Evolutionary conservation across 225 moss, liverwort and hornwort species (phyloP).

Genomic region (Anthoceros angustus): DNA sequence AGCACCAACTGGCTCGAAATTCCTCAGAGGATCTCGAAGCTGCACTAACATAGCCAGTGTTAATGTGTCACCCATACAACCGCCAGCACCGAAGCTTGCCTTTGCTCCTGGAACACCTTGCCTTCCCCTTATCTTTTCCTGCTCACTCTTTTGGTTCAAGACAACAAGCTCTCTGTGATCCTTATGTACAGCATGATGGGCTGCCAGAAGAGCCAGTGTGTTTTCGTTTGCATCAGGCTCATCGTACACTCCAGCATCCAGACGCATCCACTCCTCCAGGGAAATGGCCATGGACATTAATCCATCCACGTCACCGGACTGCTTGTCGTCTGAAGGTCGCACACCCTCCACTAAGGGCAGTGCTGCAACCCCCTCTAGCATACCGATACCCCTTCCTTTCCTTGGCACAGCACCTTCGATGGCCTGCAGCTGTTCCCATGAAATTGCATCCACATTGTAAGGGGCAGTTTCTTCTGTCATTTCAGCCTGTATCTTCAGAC

Average conservation of each 20-base stretch:
- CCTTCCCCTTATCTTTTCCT: conserved; percentile 43
- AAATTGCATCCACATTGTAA: conserved; percentile 56
- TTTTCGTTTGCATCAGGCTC: conserved; percentile 53
- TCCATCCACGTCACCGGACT: conserved; percentile 33
- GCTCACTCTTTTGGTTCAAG: conserved; percentile 16
- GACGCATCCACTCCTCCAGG: conserved; percentile 93
- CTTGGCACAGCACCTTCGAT: conserved; percentile 29
- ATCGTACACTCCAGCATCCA: conserved; percentile 77
- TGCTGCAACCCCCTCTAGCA: conserved; percentile 59
- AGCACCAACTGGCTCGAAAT: conserved; percentile 85
- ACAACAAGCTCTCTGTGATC: conserved; percentile 63
- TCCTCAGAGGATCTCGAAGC: conserved; percentile 84
- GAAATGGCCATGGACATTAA: conserved; percentile 81
- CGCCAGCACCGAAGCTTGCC: conserved; percentile 39
- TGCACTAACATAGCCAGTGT: conserved; percentile 92
- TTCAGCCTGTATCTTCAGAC: conserved; percentile 84
- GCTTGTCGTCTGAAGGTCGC: conserved; percentile 22
- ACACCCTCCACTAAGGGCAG: conserved; percentile 41
- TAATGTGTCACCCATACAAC: conserved; percentile 76
- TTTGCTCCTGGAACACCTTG: conserved; percentile 35
- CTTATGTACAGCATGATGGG: conserved; percentile 69
- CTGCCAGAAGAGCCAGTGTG: conserved; percentile 62
- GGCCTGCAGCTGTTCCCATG: conserved; percentile 30
- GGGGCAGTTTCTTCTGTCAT: conserved; percentile 85
- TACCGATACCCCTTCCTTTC: conserved; percentile 34